Conservation (phyloP, 2,329 filamentous ascomycete genomes). For the Arachnopeziza araneosa region DNA sequence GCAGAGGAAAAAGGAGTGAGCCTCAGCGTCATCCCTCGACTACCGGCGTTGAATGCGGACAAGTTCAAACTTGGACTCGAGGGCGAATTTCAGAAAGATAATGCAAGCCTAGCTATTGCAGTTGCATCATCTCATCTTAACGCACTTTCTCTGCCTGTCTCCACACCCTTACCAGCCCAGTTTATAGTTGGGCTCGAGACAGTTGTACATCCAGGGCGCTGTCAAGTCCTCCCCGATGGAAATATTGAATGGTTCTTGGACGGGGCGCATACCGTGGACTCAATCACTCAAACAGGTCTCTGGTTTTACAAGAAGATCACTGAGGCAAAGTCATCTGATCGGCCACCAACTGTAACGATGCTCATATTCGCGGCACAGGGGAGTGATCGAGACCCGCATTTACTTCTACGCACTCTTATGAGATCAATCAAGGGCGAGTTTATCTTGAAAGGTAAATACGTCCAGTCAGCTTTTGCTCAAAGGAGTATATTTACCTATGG, state of each 20-base stretch:
- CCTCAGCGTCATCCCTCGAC: conserved; percentile 21
- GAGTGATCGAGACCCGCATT: neutral
- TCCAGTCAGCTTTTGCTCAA: neutral
- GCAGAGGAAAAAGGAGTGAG: conserved; percentile 37
- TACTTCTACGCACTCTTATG: neutral
- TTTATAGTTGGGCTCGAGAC: conserved; percentile 60
- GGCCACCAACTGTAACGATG: conserved; percentile 31
- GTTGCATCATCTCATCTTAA: conserved; percentile 48
- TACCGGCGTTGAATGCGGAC: conserved; percentile 31
- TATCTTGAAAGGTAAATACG: neutral
- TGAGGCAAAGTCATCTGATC: neutral
- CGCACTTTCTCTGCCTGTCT: conserved; percentile 34
- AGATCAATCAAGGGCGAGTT: neutral
- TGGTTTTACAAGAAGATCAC: conserved; percentile 44
- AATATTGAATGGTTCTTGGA: conserved; percentile 80
- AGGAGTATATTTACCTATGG: neutral
- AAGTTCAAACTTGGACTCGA: conserved; percentile 42
- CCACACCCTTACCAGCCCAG: conserved; percentile 34
- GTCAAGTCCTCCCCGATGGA: conserved; percentile 53
- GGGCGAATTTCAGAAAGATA: conserved; percentile 51
- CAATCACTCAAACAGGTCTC: conserved; percentile 69
- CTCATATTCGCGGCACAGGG: conserved; percentile 59
- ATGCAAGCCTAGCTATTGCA: conserved; percentile 51
- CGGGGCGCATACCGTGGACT: conserved; percentile 89
- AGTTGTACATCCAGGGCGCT: conserved; percentile 57